These are phyloP conservation scores for Penicillium decumbens DNA, from an alignment of 2,329 filamentous ascomycete species.

Conservation along the genomic window DNA sequence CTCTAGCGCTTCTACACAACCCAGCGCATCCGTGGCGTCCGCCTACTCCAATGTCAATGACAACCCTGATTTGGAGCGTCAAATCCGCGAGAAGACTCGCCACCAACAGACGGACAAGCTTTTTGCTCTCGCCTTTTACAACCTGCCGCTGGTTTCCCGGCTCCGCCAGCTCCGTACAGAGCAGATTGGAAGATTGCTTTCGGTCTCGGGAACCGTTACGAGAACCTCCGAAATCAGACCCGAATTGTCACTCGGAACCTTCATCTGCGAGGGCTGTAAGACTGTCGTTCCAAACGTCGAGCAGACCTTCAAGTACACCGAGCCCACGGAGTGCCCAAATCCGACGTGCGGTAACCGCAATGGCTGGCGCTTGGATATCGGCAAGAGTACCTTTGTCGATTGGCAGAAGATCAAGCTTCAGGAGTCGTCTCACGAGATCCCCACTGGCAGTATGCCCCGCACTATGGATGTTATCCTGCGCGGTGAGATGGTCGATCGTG, in stretches of 20 bases:
- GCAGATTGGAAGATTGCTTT: slow-evolving; percentile 88
- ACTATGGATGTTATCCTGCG: slow-evolving; percentile 96
- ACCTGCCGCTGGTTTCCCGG: slow-evolving; percentile 79
- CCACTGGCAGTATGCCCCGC: slow-evolving; percentile 95
- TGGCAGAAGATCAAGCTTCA: slow-evolving; percentile 99
- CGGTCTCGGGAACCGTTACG: slow-evolving; percentile 94
- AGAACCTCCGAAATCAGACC: slow-evolving; percentile 95
- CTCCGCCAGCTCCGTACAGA: slow-evolving; percentile 79
- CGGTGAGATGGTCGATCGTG: slow-evolving; percentile 94
- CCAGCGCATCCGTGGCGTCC: slow-evolving; percentile 60
- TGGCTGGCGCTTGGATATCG: slow-evolving; percentile 95
- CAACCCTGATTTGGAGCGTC: slow-evolving; percentile 47
- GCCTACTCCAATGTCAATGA: slow-evolving; percentile 61
- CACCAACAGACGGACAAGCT: slow-evolving; percentile 97
- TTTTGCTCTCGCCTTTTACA: slow-evolving; percentile 90
- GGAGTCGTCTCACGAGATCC: slow-evolving; percentile 97
- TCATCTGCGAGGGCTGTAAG: slow-evolving; percentile 83
- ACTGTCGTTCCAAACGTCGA: slow-evolving; percentile 84
- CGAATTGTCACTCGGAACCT: slow-evolving; percentile 86
- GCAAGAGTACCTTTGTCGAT: slow-evolving; percentile 95
- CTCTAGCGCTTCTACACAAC: slow-evolving; percentile 62
- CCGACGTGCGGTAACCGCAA: slow-evolving; percentile 77
- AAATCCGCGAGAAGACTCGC: slow-evolving; percentile 65
- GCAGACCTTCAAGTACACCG: slow-evolving; percentile 95
- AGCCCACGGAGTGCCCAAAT: slow-evolving; percentile 94